Conservation (phyloP, 176 grass and related monocot species). For the Oryza meyeriana region DNA sequence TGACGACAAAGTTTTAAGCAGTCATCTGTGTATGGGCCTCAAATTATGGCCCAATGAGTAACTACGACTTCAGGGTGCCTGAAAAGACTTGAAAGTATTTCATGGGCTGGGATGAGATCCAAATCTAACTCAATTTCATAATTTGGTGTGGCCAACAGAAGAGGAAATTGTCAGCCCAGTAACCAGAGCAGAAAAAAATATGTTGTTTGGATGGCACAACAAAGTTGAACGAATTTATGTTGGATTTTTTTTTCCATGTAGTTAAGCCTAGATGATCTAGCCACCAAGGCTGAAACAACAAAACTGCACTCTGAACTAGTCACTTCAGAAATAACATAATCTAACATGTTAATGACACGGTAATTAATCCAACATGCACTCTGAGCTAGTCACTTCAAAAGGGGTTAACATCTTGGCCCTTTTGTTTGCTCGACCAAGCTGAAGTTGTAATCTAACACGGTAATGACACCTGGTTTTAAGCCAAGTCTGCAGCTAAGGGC, state of each 20-base stretch:
- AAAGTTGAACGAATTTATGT: not conserved
- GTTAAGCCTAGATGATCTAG: not conserved
- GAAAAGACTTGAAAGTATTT: not conserved
- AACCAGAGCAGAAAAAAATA: not conserved
- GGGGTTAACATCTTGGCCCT: not conserved
- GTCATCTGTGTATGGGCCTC: not conserved
- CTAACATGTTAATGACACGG: too few relatives aligned
- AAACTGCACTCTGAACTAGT: not conserved
- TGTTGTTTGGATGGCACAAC: not conserved
- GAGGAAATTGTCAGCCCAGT: not conserved
- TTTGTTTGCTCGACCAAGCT: not conserved
- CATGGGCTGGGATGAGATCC: not conserved
- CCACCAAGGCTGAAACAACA: not conserved
- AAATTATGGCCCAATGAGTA: not conserved
- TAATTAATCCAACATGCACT: not conserved
- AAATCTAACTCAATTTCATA: not conserved
- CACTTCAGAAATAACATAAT: not conserved
- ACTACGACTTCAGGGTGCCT: not conserved
- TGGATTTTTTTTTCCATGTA: not conserved
- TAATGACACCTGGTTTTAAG: not conserved
- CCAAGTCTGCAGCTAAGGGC: too few relatives aligned
- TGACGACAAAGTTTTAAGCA: not conserved
- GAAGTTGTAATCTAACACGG: not conserved
- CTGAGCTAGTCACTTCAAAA: not conserved
- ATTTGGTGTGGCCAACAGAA: not conserved